Conservation (phyloP, 306 rosid genomes). For the Biancaea sappan region DNA sequence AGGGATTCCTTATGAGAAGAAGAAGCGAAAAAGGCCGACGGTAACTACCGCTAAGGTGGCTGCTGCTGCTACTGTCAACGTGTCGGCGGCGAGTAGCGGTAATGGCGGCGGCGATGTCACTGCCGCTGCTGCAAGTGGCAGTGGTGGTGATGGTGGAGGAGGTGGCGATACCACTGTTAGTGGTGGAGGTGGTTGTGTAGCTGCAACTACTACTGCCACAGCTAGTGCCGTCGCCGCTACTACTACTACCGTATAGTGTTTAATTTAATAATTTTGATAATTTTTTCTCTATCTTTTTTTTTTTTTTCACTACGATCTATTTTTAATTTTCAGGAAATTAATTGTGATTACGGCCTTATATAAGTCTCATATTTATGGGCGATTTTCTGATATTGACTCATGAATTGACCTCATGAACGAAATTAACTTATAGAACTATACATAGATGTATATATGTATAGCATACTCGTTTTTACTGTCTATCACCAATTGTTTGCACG, state of each 20-base stretch:
- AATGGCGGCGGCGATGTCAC: background rate
- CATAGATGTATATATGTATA: background rate
- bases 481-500: background rate
- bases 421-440: constrained; percentile 6
- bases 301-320: constrained; percentile 12
- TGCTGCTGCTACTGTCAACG: background rate
- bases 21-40: constrained; percentile 69
- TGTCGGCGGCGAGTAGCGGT: constrained; percentile 37
- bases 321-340: constrained; percentile 40
- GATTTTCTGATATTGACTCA: constrained; percentile 39
- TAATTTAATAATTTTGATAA: constrained; percentile 35
- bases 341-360: constrained; percentile 60
- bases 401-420: constrained; percentile 35
- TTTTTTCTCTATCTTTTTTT: background rate
- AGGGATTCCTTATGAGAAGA: constrained; percentile 94
- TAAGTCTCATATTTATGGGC: constrained; percentile 46
- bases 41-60: constrained; percentile 18
- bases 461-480: background rate
- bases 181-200: constrained; percentile 28
- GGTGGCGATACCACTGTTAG: background rate
- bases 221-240: constrained; percentile 31
- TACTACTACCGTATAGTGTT: constrained; percentile 55
- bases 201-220: constrained; percentile 38
- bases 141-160: background rate
- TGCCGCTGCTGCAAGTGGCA: constrained; percentile 8